A percentile compares a stretch with the other conserved stretches of the same genome.
These are phyloP conservation scores for Elongisporangium senticosum DNA, from an alignment of 352 stramenopile genomes.

Conservation along the genomic window DNA sequence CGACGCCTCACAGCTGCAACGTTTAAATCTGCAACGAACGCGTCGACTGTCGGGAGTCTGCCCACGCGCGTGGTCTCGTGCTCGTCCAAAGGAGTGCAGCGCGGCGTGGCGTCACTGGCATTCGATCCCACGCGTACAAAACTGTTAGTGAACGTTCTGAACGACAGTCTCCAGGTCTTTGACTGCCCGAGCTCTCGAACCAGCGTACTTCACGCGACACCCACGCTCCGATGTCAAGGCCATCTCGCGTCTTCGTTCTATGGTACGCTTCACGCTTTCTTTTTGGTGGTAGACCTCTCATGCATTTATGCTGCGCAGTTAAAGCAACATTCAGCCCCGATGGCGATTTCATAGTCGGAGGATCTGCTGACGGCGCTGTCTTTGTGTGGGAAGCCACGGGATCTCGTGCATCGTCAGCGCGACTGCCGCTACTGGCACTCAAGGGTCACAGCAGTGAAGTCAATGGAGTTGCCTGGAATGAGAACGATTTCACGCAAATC, in stretches of 20 bases:
- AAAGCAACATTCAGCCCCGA: conserved; percentile 57
- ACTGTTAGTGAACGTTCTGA: conserved; percentile 59
- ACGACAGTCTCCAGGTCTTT: conserved; percentile 51
- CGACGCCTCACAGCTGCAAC: conserved; percentile 21
- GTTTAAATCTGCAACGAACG: conserved; percentile 15
- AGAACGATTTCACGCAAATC: conserved; percentile 40
- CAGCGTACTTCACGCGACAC: conserved; percentile 4
- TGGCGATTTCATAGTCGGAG: conserved; percentile 49
- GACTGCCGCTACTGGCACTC: conserved; percentile 34
- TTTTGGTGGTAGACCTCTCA: neutral
- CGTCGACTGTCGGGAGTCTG: conserved; percentile 3
- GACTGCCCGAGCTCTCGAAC: conserved; percentile 16
- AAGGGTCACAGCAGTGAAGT: conserved; percentile 61
- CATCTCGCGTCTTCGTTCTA: conserved; percentile 64
- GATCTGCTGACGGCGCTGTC: conserved; percentile 45
- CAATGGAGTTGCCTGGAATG: conserved; percentile 59
- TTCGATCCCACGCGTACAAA: conserved; percentile 23
- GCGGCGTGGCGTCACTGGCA: conserved; percentile 52
- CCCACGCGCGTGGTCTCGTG: conserved; percentile 39
- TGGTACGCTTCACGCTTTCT: conserved; percentile 10
- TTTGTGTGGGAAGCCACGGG: conserved; percentile 50
- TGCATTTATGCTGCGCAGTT: conserved; percentile 10
- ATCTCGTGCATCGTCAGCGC: neutral
- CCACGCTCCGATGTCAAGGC: conserved; percentile 35
- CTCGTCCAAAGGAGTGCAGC: conserved; percentile 24